Evolutionary conservation across 345 rosid genomes (phyloP).

Genomic region (Eucalyptus pumila): DNA sequence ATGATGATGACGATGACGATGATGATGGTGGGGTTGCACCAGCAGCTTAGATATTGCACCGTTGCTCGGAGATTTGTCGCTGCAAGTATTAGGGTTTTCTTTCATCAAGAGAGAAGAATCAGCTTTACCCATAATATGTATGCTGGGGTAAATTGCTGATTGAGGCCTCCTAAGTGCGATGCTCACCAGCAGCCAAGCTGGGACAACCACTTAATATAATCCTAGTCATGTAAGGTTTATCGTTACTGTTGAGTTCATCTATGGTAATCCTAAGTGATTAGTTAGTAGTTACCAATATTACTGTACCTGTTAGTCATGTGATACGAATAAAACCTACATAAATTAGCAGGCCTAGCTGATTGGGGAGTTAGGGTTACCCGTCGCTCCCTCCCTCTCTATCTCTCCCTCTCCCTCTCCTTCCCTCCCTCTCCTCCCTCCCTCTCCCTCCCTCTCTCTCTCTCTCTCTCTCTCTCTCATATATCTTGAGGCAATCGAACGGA

Average conservation of each 20-base stretch:
- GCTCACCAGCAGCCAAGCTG: not conserved
- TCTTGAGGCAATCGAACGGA: not conserved
- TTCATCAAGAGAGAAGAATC: not conserved
- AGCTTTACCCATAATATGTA: not conserved
- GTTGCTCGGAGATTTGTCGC: not conserved
- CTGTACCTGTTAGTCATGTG: not conserved
- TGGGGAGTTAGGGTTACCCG: not conserved
- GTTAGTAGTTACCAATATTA: not conserved
- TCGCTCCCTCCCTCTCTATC: not conserved
- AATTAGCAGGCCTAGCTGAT: not conserved
- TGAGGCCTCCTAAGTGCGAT: not conserved
- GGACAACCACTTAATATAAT: not conserved
- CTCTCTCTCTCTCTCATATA: not conserved
- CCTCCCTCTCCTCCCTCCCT: not conserved
- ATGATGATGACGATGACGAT: not conserved
- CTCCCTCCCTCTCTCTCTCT: not conserved
- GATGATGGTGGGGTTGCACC: not conserved
- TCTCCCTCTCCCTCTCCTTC: rapidly evolving
- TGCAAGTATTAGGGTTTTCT: not conserved
- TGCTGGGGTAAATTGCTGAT: not conserved
- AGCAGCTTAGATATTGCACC: not conserved
- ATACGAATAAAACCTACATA: not conserved
- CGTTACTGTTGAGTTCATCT: not conserved
- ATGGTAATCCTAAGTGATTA: not conserved
- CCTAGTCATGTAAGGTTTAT: not conserved